phyloP scores from a whole-genome alignment of 2,329 filamentous ascomycete genomes.

The Neonectria punicea region DNA sequence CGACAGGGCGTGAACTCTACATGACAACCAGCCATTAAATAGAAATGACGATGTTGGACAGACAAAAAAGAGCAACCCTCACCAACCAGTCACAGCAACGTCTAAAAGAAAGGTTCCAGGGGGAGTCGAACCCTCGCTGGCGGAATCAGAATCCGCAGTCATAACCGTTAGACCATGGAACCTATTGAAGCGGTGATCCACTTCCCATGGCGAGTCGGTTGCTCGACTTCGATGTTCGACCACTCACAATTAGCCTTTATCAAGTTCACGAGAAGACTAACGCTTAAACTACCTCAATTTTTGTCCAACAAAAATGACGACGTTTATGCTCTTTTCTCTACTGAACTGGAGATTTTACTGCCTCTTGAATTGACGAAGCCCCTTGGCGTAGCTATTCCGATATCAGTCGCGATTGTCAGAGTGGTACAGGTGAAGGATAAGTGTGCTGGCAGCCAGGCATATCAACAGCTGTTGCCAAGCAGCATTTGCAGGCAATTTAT shows the following conservation, averaged over 20 bases:
- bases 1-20: not conserved
- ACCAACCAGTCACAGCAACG: not conserved
- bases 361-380: not conserved
- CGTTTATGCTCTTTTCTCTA: not conserved
- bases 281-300: not conserved
- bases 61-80: not conserved
- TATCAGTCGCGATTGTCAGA: not conserved
- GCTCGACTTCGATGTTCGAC: not conserved
- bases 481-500: not conserved
- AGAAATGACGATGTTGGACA: not conserved
- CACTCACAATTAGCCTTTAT: not conserved
- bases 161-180: slow-evolving; percentile 40
- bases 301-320: not conserved
- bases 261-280: not conserved
- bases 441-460: not conserved
- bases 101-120: slow-evolving; percentile 35
- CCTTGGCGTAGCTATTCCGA: no score
- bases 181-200: slow-evolving; percentile 16
- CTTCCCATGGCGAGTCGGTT: slow-evolving; percentile 12
- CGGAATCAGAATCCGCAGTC: slow-evolving; percentile 45
- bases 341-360: not conserved
- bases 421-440: not conserved
- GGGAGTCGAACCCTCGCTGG: slow-evolving; percentile 44
- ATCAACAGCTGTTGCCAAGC: not conserved
- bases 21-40: not conserved